Base-by-base conservation (phyloP, 768 basidiomycete genomes). In the Rhizopogon vulgaris region DNA sequence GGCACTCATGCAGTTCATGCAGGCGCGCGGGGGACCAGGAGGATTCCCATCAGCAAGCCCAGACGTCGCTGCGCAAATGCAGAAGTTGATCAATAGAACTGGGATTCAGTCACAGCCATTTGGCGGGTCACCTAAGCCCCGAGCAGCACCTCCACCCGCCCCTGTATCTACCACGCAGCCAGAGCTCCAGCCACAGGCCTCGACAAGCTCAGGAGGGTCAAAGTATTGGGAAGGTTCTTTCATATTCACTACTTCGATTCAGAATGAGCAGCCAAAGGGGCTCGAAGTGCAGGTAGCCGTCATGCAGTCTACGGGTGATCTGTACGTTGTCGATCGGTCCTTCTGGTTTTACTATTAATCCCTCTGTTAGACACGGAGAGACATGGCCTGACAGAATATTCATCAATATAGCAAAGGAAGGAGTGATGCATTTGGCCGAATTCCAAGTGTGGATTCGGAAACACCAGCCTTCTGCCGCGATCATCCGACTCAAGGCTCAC, bases 321-420 rank as follows among this genome's bases (percentile, higher is more conserved):
- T 71, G 76, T 76, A 59, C 30, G 77, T 68, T 28, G 10, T 45
- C 38, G 28, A 12, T 51, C n/a, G 15, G 30, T 30, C n/a, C 24
- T 14, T 43, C 32, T 45, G 41, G 34, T 24, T 30, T 15, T 54
- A 17, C 4, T 11, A 52, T 56, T 39, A 56, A 17, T 27, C 18
- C 6, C 38, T 51, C 53, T 38, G 30, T 18, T 58, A 87, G 85
- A 49, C 78, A 65, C 41, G 55, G 73, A 6, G 71, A 78, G 2
- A 76, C 71, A 0, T 86, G 83, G 84, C 84, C 85, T 1, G 50
- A 56, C 7, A 58, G 59, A 3, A 56, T 85, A 56, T 57, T 63
- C 1, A 63, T 84, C 6, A 66, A 63, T 14, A 67, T 75, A 6
- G 69, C 75, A 22, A 66, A 66, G 38, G 73, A 77, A 38, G 72